Percentiles rank a stretch among this genome's conserved stretches.
Evolutionary conservation across 2,329 filamentous ascomycete genomes (phyloP).

Genomic region (Blastomyces silverae): DNA sequence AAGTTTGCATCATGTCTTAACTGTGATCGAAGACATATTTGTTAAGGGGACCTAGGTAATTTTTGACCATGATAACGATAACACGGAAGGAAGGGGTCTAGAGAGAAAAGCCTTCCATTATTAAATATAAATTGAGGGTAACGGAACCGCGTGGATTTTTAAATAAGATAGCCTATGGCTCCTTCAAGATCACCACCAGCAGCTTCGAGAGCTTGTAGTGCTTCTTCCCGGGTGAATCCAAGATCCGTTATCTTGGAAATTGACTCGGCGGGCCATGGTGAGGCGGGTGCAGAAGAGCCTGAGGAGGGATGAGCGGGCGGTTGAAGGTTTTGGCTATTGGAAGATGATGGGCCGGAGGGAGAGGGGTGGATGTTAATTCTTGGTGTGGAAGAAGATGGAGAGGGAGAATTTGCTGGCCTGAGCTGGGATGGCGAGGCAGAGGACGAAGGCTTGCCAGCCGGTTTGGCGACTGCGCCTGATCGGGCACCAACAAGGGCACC

Average conservation of each 20-base stretch:
- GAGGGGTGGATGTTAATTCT: slow-evolving; percentile 25
- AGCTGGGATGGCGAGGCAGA: slow-evolving; percentile 18
- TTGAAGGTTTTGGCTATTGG: neutral
- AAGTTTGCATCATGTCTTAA: neutral
- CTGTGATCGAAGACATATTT: neutral
- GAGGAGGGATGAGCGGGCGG: neutral
- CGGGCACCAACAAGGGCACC: slow-evolving; percentile 83
- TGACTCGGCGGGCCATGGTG: slow-evolving; percentile 50
- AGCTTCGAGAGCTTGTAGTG: slow-evolving; percentile 72
- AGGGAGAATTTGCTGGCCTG: slow-evolving; percentile 17
- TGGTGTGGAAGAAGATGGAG: slow-evolving; percentile 23
- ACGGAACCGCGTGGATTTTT: slow-evolving; percentile 11
- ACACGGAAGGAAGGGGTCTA: neutral
- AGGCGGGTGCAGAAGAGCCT: slow-evolving; percentile 21
- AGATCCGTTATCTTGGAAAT: slow-evolving; percentile 70
- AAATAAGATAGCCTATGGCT: slow-evolving; percentile 73
- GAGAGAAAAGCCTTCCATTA: neutral
- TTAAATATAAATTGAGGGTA: neutral
- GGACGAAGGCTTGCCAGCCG: slow-evolving; percentile 25
- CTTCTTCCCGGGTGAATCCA: slow-evolving; percentile 69
- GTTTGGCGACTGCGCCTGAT: slow-evolving; percentile 58
- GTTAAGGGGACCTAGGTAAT: neutral
- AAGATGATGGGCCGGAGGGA: neutral
- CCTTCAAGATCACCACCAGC: slow-evolving; percentile 80
- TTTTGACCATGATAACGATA: neutral